A percentile compares a stretch with the other conserved stretches of the same genome.
These are phyloP conservation scores for Thelephora ganbajun DNA, from an alignment of 768 basidiomycete species.

Conservation along the genomic window DNA sequence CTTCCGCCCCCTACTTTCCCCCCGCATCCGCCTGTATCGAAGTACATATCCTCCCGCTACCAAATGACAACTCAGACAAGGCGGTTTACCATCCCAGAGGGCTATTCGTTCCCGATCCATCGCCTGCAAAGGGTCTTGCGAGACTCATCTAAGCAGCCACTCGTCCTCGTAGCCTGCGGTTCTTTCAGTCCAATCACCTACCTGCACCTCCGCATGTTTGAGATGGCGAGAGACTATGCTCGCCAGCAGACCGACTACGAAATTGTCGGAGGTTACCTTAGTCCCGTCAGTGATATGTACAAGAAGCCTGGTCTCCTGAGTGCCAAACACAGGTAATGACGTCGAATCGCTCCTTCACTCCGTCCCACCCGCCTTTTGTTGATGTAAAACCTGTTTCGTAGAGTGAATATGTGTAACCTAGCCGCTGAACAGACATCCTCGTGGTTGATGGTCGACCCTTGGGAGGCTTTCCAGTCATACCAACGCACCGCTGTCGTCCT, in stretches of 20 bases:
- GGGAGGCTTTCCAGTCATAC: slow-evolving; percentile 94
- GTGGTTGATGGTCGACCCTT: slow-evolving; percentile 96
- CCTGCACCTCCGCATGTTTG: slow-evolving; percentile 97
- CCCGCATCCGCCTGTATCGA: neutral
- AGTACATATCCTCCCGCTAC: neutral
- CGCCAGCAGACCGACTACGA: slow-evolving; percentile 87
- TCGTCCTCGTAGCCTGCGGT: slow-evolving; percentile 93
- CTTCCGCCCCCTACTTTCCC: neutral
- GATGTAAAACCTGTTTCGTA: slow-evolving; percentile 14
- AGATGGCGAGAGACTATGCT: slow-evolving; percentile 96
- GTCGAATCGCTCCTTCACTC: slow-evolving; percentile 6
- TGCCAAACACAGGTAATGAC: slow-evolving; percentile 72
- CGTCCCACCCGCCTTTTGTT: slow-evolving; percentile 2
- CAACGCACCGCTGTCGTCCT: slow-evolving; percentile 94
- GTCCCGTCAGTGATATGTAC: slow-evolving; percentile 92
- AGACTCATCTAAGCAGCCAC: slow-evolving; percentile 60
- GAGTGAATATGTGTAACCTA: slow-evolving; percentile 78
- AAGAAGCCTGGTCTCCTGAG: slow-evolving; percentile 91
- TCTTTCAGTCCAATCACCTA: slow-evolving; percentile 98
- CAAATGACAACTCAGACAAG: neutral
- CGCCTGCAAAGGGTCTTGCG: slow-evolving; percentile 45
- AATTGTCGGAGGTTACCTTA: slow-evolving; percentile 91
- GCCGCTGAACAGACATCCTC: slow-evolving; percentile 82
- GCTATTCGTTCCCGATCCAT: slow-evolving; percentile 55
- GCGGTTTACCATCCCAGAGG: slow-evolving; percentile 45